Base-by-base conservation (phyloP, 148 eudicot genomes). In the Talinum fruticosum region DNA sequence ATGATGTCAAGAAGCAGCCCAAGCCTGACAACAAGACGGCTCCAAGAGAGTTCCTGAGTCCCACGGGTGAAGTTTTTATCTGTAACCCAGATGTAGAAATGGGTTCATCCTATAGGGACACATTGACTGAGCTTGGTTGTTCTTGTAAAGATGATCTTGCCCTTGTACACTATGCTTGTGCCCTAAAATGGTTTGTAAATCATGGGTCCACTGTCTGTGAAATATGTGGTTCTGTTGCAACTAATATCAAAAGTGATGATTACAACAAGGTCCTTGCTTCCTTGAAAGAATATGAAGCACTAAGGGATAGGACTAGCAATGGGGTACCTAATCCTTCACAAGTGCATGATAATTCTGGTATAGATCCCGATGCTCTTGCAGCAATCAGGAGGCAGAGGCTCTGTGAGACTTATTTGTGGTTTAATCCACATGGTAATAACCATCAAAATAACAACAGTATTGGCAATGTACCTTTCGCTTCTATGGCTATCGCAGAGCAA, bases 281-380 rank as follows among this genome's bases (percentile, higher is more conserved):
- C 35, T 78, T 94, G 79, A 92, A 89, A 83, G 98, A 94, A 72
- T 94, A 94, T 72, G 97, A 94, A 79, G 81, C 84, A 32, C 79
- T 94, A 79, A 83, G 98, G 74, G 97, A 90, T 86, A 89, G 89
- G 85, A 88, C 88, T 44, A 89, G 77, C 26, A 92, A 83, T 82
- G 98, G 98, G 62, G 85, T 84, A 68, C 89, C 93, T 67, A 87
- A 85, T 73, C 87, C 88, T 37, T 72, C 85, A 68, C 83, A 75
- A 49, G 72, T 78, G 69, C 87, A 81, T 76, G 79, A 73, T 70
- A 77, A 75, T 87, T 77, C 86, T 29, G 87, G 86, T 82, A 92
- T 92, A 29, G 98, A 94, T 85, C 97, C 98, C 38, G 98, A 90
- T 88, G 98, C 98, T 80, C 71, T 94, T 77, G 95, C 98, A 76